phyloP scores from a whole-genome alignment of 2,329 filamentous ascomycete genomes.

The Cadophora sp. region DNA sequence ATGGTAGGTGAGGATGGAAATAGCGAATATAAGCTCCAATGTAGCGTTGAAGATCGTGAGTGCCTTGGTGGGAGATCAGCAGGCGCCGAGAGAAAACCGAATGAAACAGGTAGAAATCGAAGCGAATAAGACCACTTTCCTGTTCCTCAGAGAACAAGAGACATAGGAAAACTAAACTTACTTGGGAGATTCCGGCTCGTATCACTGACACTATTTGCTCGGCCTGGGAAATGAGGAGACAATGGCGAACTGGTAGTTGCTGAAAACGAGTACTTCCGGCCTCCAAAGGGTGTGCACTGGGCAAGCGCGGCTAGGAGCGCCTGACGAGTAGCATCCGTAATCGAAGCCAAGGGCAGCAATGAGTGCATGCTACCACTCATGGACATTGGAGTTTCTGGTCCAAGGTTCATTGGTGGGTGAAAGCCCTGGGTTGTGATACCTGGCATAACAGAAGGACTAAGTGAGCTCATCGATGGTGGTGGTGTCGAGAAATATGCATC shows the following conservation, averaged over 20 bases:
- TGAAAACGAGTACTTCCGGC: slow-evolving; percentile 69
- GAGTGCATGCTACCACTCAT: slow-evolving; percentile 65
- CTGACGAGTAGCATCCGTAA: slow-evolving; percentile 69
- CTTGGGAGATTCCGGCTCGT: slow-evolving; percentile 70
- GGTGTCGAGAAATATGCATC: slow-evolving; percentile 83
- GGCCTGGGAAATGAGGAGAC: slow-evolving; percentile 58
- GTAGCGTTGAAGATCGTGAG: slow-evolving; percentile 86
- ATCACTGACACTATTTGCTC: slow-evolving; percentile 57
- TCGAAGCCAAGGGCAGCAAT: slow-evolving; percentile 66
- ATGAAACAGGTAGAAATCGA: not conserved
- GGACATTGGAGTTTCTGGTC: slow-evolving; percentile 77
- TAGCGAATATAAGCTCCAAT: slow-evolving; percentile 89
- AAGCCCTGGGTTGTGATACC: slow-evolving; percentile 66
- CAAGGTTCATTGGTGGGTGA: slow-evolving; percentile 71
- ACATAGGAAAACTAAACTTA: slow-evolving; percentile 20
- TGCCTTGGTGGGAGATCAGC: slow-evolving; percentile 50
- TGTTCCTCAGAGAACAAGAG: not conserved
- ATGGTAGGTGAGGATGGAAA: slow-evolving; percentile 95
- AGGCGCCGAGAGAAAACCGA: not conserved
- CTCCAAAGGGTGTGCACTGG: slow-evolving; percentile 61
- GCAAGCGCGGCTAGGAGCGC: slow-evolving; percentile 65
- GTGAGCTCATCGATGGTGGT: slow-evolving; percentile 73
- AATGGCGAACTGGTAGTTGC: slow-evolving; percentile 59
- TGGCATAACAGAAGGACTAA: slow-evolving; percentile 75
- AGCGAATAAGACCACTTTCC: not conserved